Evolutionary conservation across 2,329 filamentous ascomycete species (phyloP).

Genomic region (Colletotrichum destructivum): DNA sequence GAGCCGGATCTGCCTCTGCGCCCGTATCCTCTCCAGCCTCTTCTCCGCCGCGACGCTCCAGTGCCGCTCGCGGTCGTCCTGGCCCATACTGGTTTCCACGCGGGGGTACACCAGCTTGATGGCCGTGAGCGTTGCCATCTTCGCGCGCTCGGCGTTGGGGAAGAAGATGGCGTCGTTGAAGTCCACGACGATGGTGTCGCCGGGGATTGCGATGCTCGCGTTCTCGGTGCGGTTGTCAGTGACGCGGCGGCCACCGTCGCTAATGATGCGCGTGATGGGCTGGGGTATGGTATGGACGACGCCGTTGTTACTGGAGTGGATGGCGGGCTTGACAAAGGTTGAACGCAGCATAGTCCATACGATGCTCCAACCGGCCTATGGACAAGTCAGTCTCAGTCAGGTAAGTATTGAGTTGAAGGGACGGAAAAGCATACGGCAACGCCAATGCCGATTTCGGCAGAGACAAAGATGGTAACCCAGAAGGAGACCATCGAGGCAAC

Average conservation of each 20-base stretch:
- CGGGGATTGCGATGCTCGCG: conserved; percentile 50
- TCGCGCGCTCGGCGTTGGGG: conserved; percentile 67
- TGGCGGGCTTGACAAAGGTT: conserved; percentile 38
- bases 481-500: conserved; percentile 75
- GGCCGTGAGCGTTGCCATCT: conserved; percentile 57
- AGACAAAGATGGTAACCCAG: conserved; percentile 75
- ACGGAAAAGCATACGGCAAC: conserved; percentile 54
- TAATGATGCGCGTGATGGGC: conserved; percentile 59
- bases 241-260: conserved; percentile 47
- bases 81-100: conserved; percentile 48
- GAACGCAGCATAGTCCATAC: conserved; percentile 70
- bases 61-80: conserved; percentile 57
- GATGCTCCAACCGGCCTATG: conserved; percentile 71
- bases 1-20: conserved; percentile 51
- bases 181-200: conserved; percentile 69
- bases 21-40: conserved; percentile 62
- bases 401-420: too few species aligned
- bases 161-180: conserved; percentile 74
- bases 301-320: conserved; percentile 33
- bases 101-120: conserved; percentile 58
- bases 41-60: conserved; percentile 70
- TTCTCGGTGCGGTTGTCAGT: conserved; percentile 47
- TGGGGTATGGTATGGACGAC: conserved; percentile 47
- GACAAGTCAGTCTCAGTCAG: not conserved
- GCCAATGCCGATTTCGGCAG: conserved; percentile 73